Conservation (phyloP, 164 flowering plant genomes). For the Hamamelis virginiana region DNA sequence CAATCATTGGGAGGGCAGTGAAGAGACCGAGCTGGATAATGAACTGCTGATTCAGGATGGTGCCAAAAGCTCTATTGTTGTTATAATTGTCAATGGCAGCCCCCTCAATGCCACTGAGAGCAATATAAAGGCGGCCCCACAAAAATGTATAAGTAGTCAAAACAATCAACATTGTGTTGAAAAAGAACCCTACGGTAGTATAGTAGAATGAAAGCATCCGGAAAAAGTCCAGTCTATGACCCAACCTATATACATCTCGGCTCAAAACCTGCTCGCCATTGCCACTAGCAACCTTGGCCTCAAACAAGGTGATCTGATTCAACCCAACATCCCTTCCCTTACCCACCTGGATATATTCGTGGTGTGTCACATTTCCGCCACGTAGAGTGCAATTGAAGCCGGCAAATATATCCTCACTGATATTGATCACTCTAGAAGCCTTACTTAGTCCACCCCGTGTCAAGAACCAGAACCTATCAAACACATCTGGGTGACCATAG, state of each 20-base stretch:
- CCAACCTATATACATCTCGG: constrained; percentile 87
- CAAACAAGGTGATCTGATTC: constrained; percentile 95
- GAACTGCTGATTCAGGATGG: constrained; percentile 83
- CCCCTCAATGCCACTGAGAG: constrained; percentile 82
- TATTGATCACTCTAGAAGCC: constrained; percentile 87
- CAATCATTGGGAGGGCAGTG: constrained; percentile 91
- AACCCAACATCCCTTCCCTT: constrained; percentile 97
- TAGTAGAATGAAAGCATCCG: constrained; percentile 90
- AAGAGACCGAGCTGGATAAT: constrained; percentile 84
- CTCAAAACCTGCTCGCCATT: constrained; percentile 94
- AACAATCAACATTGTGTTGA: constrained; percentile 77
- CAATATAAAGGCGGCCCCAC: constrained; percentile 90
- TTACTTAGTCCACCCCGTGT: constrained; percentile 92
- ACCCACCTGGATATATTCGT: constrained; percentile 96
- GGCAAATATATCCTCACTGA: constrained; percentile 96
- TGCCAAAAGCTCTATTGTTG: constrained; percentile 64
- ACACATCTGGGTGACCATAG: constrained; percentile 98
- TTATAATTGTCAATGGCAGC: constrained; percentile 28
- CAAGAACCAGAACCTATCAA: constrained; percentile 91
- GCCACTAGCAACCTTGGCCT: constrained; percentile 97
- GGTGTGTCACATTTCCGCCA: constrained; percentile 97
- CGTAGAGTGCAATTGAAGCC: constrained; percentile 94
- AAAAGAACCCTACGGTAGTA: constrained; percentile 79
- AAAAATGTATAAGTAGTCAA: constrained; percentile 74
- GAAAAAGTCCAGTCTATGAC: constrained; percentile 90